Evolutionary conservation across 805 yeast genomes (phyloP).

Genomic region (Alloascoidea hylecoeti): DNA sequence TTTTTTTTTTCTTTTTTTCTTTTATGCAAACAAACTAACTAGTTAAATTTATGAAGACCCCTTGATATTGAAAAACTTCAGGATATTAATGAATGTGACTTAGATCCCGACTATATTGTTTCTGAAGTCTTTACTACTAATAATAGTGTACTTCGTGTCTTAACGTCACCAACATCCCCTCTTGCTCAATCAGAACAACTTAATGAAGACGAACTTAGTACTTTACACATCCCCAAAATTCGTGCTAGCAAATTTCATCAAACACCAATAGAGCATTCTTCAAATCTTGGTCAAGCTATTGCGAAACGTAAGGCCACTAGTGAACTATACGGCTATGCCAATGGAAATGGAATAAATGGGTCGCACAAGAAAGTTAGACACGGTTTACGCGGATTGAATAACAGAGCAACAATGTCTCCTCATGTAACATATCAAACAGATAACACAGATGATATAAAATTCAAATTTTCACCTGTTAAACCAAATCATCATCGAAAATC

Average conservation of each 20-base stretch:
- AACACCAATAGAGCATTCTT: too few relatives aligned
- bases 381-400: not conserved
- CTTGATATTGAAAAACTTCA: not conserved
- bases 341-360: not conserved
- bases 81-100: not conserved
- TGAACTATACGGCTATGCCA: constrained; percentile 1
- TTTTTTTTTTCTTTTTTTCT: not conserved
- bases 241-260: too few relatives aligned
- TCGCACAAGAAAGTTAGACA: not conserved
- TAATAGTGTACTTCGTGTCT: not conserved
- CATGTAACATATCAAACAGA: not conserved
- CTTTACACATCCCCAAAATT: not conserved
- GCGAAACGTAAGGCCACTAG: not conserved
- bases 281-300: not conserved
- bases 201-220: not conserved
- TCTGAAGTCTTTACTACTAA: not conserved
- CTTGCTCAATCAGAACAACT: not conserved
- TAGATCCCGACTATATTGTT: constrained; percentile 1
- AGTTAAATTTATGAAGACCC: not conserved
- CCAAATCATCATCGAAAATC: not conserved
- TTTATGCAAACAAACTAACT: not conserved
- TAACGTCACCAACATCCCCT: not conserved
- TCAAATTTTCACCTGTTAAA: not conserved
- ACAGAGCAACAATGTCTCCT: not conserved
- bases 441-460: not conserved